Evolutionary conservation across 257 asterid genomes (phyloP).

Genomic region (Solanum phureja): DNA sequence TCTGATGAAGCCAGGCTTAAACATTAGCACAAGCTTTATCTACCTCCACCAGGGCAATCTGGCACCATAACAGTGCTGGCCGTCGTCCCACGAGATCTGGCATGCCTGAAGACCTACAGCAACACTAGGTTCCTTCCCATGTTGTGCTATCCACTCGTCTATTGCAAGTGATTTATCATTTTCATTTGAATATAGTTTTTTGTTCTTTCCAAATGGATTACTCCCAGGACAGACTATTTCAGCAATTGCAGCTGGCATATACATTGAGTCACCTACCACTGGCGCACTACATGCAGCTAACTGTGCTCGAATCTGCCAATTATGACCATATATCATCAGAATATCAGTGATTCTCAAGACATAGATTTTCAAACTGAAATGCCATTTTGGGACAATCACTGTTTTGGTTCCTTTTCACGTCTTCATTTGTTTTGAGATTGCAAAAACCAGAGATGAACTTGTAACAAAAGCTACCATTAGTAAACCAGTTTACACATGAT

Average conservation of each 20-base stretch:
- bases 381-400: not conserved
- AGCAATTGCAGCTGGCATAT: conserved; percentile 80
- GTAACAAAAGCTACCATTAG: not conserved
- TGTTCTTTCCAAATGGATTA: conserved; percentile 56
- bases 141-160: conserved; percentile 68
- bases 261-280: conserved; percentile 80
- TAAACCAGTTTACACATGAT: not conserved
- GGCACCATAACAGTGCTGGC: conserved; percentile 60
- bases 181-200: conserved; percentile 26
- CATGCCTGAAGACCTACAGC: conserved; percentile 88
- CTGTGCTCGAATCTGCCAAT: conserved; percentile 68
- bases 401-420: not conserved
- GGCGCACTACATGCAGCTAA: conserved; percentile 83
- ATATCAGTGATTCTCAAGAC: not conserved
- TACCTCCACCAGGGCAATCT: conserved; percentile 89
- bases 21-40: conserved; percentile 1
- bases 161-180: conserved; percentile 32
- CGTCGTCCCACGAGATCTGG: conserved; percentile 76
- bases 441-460: not conserved
- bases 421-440: not conserved
- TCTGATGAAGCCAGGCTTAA: not conserved
- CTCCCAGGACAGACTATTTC: conserved; percentile 42
- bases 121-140: conserved; percentile 77
- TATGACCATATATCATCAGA: not conserved
- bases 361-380: not conserved